phyloP scores from a whole-genome alignment of 2,329 filamentous ascomycete genomes.

The Pseudopyrenochaeta lycopersici region DNA sequence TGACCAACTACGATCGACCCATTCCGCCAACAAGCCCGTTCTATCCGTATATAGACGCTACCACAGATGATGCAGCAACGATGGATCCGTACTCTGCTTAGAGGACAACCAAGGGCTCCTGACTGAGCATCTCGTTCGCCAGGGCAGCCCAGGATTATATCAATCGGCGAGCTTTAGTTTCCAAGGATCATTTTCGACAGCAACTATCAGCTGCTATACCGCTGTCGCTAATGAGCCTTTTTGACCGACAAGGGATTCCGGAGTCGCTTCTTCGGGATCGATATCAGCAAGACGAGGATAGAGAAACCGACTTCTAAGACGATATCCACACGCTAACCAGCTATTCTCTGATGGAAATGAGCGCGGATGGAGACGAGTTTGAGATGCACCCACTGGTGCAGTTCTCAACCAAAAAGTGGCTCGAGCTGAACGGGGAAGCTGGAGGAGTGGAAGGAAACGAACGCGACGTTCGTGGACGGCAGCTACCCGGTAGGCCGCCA shows the following conservation, averaged over 20 bases:
- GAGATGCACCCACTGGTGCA: conserved; percentile 34
- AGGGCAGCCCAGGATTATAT: no score
- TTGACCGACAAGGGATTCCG: conserved; percentile 26
- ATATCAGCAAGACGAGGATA: conserved; percentile 11
- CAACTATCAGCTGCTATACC: conserved; percentile 56
- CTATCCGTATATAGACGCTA: no score
- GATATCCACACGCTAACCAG: conserved; percentile 22
- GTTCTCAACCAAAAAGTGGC: conserved; percentile 23
- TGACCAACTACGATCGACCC: no score
- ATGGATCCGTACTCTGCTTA: no score
- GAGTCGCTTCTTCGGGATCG: conserved; percentile 25
- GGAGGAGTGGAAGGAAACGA: conserved; percentile 15
- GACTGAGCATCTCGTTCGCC: no score
- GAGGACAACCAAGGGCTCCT: no score
- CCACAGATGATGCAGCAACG: no score
- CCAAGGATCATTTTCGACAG: no score
- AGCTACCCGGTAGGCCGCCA: neutral
- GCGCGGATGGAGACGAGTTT: conserved; percentile 9
- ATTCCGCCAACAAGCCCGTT: no score
- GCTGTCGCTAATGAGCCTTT: conserved; percentile 50
- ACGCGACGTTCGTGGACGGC: conserved; percentile 1
- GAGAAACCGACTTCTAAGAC: conserved; percentile 21
- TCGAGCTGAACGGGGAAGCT: conserved; percentile 28
- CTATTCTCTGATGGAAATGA: conserved; percentile 20
- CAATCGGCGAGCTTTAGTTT: no score